Evolutionary conservation across 2,329 filamentous ascomycete species (phyloP), one percentile per base, ranked within the genome.

Genomic region (Karstenula rhodostoma): DNA sequence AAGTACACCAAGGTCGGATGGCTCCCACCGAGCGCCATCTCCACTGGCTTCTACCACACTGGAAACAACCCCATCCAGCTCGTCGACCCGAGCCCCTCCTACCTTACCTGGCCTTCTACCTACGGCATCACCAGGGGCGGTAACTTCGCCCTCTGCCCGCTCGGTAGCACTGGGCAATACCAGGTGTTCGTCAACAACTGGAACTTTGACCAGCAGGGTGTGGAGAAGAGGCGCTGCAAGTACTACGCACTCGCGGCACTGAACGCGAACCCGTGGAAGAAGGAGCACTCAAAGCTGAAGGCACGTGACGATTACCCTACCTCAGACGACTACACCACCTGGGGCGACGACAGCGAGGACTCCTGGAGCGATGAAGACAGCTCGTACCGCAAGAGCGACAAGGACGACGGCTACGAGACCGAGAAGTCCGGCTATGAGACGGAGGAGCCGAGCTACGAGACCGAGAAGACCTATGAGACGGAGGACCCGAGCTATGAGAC

Each of bases 71-170:
- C 70, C 25, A 63, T 69, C n/a, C 60, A 63, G 7, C 25, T 56
- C 4, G 56, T 71, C 13, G 62, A 63, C 42, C 66, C 67, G 35
- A 71, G 65, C 40, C 66, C 72, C 19, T 67, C 70, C 22, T 67
- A 65, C 56, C 62, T 74, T 40, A 67, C 67, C 61, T 76, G 72
- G 69, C 72, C 71, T 15, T 67, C 61, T 43, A 72, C 71, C 9
- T 48, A 60, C 29, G 70, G 67, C 2, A 61, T 62, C 35, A 50
- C 57, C 13, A 52, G 62, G 40, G 58, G 57, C 23, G 60, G 59
- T 2, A 59, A 56, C 2, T 73, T 63, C 62, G 55, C 48, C 23
- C 58, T 74, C 23, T 74, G 70, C 61, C 63, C 64, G 19, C 49
- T 67, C 23, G 64, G 67, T 10, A 49, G 44, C 32, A 73, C 69